phyloP scores from a whole-genome alignment of 2,329 filamentous ascomycete species.

The Xylariaceae sp. region DNA sequence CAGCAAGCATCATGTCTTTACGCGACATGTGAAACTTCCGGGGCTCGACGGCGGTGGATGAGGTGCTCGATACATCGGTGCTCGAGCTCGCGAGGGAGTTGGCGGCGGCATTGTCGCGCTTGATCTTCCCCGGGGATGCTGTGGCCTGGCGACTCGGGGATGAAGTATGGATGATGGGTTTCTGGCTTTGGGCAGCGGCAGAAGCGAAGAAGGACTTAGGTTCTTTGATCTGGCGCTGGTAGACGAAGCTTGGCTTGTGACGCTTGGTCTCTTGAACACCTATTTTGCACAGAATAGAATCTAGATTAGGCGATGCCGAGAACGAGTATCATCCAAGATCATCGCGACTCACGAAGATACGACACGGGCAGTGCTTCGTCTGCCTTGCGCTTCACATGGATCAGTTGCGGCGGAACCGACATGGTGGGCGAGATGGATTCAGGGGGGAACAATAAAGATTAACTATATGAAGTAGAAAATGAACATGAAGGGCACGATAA shows the following conservation, averaged over 20 bases:
- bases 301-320: slow-evolving; percentile 9
- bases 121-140: slow-evolving; percentile 19
- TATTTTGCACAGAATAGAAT: slow-evolving; percentile 22
- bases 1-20: slow-evolving; percentile 37
- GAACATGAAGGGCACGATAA: too few relatives aligned
- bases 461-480: too few relatives aligned
- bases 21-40: slow-evolving; percentile 54
- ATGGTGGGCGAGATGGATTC: slow-evolving; percentile 31
- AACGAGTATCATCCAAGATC: slow-evolving; percentile 5
- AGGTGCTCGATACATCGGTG: slow-evolving; percentile 3
- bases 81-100: background rate
- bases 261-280: slow-evolving; percentile 52
- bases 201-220: slow-evolving; percentile 23
- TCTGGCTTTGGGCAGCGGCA: slow-evolving; percentile 22
- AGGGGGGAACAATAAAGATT: too few relatives aligned
- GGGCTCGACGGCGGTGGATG: slow-evolving; percentile 33
- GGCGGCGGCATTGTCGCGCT: slow-evolving; percentile 8
- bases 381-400: slow-evolving; percentile 58
- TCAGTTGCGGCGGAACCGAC: slow-evolving; percentile 54
- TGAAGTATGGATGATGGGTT: slow-evolving; percentile 47
- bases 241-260: slow-evolving; percentile 51
- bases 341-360: slow-evolving; percentile 45
- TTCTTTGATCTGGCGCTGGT: slow-evolving; percentile 44
- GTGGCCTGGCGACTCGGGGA: slow-evolving; percentile 35
- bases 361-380: slow-evolving; percentile 49